Evolutionary conservation across 169 alveolate genomes (phyloP), one percentile per base, ranked within the genome.

Genomic region (Plasmodium berghei): DNA sequence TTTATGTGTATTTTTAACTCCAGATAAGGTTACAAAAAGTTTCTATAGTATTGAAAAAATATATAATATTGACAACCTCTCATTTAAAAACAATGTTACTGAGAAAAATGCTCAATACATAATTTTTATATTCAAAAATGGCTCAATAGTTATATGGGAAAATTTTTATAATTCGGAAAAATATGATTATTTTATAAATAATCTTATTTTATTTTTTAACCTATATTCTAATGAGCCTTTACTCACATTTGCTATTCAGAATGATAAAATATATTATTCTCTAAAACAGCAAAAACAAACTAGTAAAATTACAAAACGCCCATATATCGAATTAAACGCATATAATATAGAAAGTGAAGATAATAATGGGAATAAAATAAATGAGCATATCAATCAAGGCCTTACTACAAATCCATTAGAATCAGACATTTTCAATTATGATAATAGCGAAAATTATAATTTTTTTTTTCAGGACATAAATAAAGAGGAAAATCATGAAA

Each of bases 91-190:
- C 26, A 72, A 56, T 56, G 62, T 83, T n/a, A 56, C 86, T 2
- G 34, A 22, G 20, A 8, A 72, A 4, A 45, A 83, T 22, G 49
- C 86, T 5, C 61, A 83, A 55, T 83, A 67, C 18, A 83, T 54
- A 1, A 24, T 92, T 12, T 92, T 92, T 59, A 64, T 92, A 10
- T 92, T 92, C 56, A 80, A 70, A 55, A 92, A 88, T 88, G 95
- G 95, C 0, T 90, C 92, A 6, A 88, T 92, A 3, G 89, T 92
- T 40, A 87, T 92, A 61, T 92, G 95, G 95, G 70, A 87, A 42
- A 88, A 73, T 67, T 89, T 80, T 72, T 73, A 49, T 12, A 77
- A 72, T 69, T 54, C 63, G 69, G 61, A 9, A 70, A 92, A 74
- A 45, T 80, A 45, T 48, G 89, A 67, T 75, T 45, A 56, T 28